Percentiles rank a stretch among this genome's conserved stretches.
phyloP scores from a whole-genome alignment of 345 rosid species.

The Odontarrhena argentea region DNA sequence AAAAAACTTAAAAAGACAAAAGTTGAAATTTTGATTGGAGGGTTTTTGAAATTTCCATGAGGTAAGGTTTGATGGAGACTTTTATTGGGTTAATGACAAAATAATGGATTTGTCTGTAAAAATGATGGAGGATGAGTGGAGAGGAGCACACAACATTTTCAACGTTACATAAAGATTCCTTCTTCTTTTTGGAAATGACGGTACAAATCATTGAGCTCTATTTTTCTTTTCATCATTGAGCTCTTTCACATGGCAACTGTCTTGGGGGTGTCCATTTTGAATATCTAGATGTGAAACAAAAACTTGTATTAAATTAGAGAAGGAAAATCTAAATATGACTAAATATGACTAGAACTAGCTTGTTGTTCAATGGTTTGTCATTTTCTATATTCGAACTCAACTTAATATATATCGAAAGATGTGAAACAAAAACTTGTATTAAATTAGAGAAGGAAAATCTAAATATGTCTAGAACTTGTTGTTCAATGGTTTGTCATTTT shows the following conservation, averaged over 20 bases:
- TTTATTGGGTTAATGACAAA: conserved; percentile 37
- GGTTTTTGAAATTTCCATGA: neutral
- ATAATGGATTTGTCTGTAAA: conserved; percentile 28
- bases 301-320: too few relatives aligned
- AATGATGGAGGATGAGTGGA: conserved; percentile 41
- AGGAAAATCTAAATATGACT: too few relatives aligned
- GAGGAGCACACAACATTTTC: conserved; percentile 34
- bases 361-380: too few relatives aligned
- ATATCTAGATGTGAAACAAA: too few relatives aligned
- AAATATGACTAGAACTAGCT: too few relatives aligned
- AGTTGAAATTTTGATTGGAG: conserved; percentile 1
- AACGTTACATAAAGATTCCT: conserved; percentile 11
- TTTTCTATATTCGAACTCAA: too few relatives aligned
- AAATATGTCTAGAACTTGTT: too few relatives aligned
- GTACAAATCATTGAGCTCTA: conserved; percentile 12
- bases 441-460: too few relatives aligned
- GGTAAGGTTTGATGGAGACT: conserved; percentile 30
- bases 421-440: too few relatives aligned
- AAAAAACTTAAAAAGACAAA: neutral
- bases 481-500: too few relatives aligned
- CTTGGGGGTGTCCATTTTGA: too few relatives aligned
- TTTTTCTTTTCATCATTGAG: neutral
- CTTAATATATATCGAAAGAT: too few relatives aligned
- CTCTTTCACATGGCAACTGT: conserved; percentile 24
- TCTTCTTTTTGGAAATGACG: neutral